phyloP scores from a whole-genome alignment of 345 rosid genomes.

The Psidium guajava region DNA sequence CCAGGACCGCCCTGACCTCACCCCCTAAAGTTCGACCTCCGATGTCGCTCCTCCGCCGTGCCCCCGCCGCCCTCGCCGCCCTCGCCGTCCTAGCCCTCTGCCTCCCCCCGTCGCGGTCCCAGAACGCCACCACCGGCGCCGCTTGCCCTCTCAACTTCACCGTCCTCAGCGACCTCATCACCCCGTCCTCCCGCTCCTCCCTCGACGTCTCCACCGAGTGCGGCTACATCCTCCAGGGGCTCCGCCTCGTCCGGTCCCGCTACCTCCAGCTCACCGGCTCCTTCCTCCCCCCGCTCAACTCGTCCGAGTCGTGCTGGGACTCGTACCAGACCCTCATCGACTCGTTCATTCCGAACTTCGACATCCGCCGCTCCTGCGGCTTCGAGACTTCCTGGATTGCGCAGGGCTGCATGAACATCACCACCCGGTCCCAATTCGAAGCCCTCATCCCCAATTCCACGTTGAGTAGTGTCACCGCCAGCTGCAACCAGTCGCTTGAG shows the following conservation, averaged over 20 bases:
- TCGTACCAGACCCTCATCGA: conserved; percentile 32
- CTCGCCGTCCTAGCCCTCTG: neutral
- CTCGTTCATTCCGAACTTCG: conserved; percentile 21
- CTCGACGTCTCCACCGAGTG: conserved; percentile 23
- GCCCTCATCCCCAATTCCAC: conserved; percentile 20
- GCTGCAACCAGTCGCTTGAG: conserved; percentile 58
- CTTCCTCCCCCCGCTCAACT: conserved; percentile 49
- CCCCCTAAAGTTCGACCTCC: neutral
- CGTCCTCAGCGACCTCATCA: conserved; percentile 20
- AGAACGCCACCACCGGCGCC: conserved; percentile 9
- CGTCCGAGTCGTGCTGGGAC: conserved; percentile 67
- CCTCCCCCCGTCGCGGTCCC: conserved; percentile 9
- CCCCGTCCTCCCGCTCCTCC: neutral
- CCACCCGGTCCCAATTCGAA: conserved; percentile 52
- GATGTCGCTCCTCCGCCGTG: neutral
- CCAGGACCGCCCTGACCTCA: no score
- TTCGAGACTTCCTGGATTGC: conserved; percentile 70
- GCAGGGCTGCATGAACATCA: conserved; percentile 63
- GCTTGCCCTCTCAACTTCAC: conserved; percentile 69
- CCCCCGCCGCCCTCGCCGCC: neutral
- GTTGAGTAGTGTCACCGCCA: conserved; percentile 10
- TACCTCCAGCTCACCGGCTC: conserved; percentile 40
- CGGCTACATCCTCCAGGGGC: conserved; percentile 52
- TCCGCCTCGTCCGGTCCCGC: conserved; percentile 56
- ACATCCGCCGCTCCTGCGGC: conserved; percentile 52